Base-by-base conservation (phyloP, 225 moss, liverwort and hornwort genomes). In the Ulota crispa region DNA sequence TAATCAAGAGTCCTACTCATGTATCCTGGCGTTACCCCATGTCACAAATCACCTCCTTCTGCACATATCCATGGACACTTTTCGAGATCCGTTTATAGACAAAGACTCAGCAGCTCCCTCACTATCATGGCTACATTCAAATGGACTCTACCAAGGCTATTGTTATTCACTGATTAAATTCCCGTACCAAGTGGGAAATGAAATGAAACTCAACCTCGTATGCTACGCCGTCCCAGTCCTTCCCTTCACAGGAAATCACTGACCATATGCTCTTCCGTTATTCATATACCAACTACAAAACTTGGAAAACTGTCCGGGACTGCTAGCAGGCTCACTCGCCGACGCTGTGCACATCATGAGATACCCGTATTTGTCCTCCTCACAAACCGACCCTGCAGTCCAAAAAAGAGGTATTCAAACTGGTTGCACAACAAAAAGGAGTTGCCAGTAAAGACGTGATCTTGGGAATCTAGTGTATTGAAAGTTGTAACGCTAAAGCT, bases 331-430 rank as follows among this genome's bases (percentile, higher is more conserved):
- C 18, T 30, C 70, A 27, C 10, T 50, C 57, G 24, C 14, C 39
- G 56, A 55, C 42, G 42, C 54, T 28, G 74, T 19, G 74, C 68
- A 39, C 54, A 79, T 72, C 83, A 90, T 27, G 64, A 80, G 47
- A 30, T 4, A 54, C 15, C 28, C 41, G 64, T 67, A 76, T 20
- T 83, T 56, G 82, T 89, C 84, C 80, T 89, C 82, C 84, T 92
- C 87, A 89, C 91, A 85, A 89, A 92, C 20, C 89, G 88, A 19
- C 91, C 89, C 89, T 88, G 89, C 89, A 89, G 60, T 83, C 20
- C 57, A 50, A 50, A 50, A 50, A 16, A 16, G 16, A 18, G 16
- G 18, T 50, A 50, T 50, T 50, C 50, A 50, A 50, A 30, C 43
- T 12, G 3, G 21, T 27, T 71, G 66, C 70, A 34, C 42, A 68